A percentile compares a stretch with the other conserved stretches of the same genome.
Evolutionary conservation across 148 eudicot genomes (phyloP).

Genomic region (Heliosperma pusillum): DNA sequence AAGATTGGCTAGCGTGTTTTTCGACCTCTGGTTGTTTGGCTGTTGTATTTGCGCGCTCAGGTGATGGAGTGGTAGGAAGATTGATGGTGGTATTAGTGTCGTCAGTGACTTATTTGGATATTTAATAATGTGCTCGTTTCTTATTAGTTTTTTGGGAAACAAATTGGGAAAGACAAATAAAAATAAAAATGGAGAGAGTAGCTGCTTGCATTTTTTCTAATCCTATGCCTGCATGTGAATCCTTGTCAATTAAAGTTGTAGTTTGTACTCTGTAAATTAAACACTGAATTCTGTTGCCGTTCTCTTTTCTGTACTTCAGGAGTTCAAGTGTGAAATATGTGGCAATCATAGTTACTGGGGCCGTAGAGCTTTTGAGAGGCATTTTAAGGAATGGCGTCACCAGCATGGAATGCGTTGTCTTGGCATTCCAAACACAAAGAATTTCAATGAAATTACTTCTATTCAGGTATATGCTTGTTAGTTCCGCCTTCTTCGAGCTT

Average conservation of each 20-base stretch:
- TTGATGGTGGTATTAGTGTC: too few relatives aligned
- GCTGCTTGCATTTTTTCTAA: not conserved
- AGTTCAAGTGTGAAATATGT: conserved; percentile 96
- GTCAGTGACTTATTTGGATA: not conserved
- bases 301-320: conserved; percentile 41
- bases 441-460: conserved; percentile 91
- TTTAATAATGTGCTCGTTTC: not conserved
- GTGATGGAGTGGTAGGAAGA: too few relatives aligned
- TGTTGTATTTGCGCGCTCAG: too few relatives aligned
- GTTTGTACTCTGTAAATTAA: not conserved
- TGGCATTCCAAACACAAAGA: conserved; percentile 97
- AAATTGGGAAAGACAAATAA: not conserved
- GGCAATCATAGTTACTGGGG: conserved; percentile 98
- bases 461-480: conserved; percentile 57
- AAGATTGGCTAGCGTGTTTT: too few relatives aligned
- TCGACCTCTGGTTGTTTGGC: too few relatives aligned
- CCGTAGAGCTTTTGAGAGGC: conserved; percentile 95
- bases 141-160: not conserved
- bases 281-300: conserved; percentile 13
- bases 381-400: conserved; percentile 96
- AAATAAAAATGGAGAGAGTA: not conserved
- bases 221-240: not conserved
- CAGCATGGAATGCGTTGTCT: conserved; percentile 99
- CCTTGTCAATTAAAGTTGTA: not conserved
- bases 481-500: not conserved